These are phyloP conservation scores for Xylaria sp. DNA, from an alignment of 2,329 filamentous ascomycete genomes.

Conservation along the genomic window DNA sequence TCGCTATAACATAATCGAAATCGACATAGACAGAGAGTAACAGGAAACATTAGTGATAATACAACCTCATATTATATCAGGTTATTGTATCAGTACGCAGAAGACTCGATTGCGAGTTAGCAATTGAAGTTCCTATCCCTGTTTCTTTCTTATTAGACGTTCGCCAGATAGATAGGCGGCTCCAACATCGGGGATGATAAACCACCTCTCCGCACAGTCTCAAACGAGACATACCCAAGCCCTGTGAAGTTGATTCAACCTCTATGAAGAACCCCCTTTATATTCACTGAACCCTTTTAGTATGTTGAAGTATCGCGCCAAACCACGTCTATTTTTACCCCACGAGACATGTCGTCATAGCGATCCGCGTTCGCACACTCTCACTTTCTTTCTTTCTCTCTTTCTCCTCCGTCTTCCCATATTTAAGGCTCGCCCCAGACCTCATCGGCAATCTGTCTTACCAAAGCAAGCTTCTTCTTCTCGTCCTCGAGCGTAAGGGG, in stretches of 20 bases:
- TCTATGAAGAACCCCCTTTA: slow-evolving; percentile 23
- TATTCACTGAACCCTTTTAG: slow-evolving; percentile 25
- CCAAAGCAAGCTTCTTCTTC: slow-evolving; percentile 77
- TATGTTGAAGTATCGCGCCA: slow-evolving; percentile 43
- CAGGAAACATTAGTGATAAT: neutral
- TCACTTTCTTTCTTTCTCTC: neutral
- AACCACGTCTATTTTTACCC: neutral
- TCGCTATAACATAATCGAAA: neutral
- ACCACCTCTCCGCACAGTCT: neutral
- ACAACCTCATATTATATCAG: neutral
- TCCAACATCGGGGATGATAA: neutral
- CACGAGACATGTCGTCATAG: neutral
- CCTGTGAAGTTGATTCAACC: slow-evolving; percentile 46
- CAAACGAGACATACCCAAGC: neutral
- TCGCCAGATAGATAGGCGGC: slow-evolving; percentile 9
- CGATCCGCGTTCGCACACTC: neutral
- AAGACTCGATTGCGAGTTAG: neutral
- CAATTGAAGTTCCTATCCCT: neutral
- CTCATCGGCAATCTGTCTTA: slow-evolving; percentile 77
- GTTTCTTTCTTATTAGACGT: neutral
- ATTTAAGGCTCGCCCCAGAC: slow-evolving; percentile 68
- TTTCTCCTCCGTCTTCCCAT: neutral
- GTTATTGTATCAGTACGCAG: neutral
- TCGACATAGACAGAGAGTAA: neutral
- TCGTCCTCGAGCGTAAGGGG: slow-evolving; percentile 75